Percentiles rank a stretch among this genome's conserved stretches.
Evolutionary conservation across 2,329 filamentous ascomycete species (phyloP).

Genomic region (Colletotrichum trifolii): DNA sequence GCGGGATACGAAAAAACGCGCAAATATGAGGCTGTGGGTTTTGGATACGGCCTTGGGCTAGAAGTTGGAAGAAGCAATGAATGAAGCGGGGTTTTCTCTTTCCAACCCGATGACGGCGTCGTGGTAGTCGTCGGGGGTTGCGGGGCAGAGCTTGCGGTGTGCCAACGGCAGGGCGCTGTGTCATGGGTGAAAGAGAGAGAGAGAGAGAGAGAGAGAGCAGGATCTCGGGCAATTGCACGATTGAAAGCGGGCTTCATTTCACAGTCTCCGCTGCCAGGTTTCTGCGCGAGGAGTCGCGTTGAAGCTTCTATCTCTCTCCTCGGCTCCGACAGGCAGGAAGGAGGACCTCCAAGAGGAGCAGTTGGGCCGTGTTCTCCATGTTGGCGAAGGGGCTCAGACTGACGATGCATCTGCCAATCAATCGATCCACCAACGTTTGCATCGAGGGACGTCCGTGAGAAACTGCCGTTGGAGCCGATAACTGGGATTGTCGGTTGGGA

Average conservation of each 20-base stretch:
- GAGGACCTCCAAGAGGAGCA: slow-evolving; percentile 3
- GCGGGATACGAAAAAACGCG: not conserved
- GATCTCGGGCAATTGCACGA: slow-evolving; percentile 18
- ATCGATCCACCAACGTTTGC: slow-evolving; percentile 7
- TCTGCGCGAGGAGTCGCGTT: not conserved
- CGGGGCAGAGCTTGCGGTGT: not conserved
- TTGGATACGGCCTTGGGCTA: not conserved
- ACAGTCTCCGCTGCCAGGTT: not conserved
- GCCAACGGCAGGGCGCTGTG: not conserved
- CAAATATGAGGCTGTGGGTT: not conserved
- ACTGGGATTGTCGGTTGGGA: not conserved
- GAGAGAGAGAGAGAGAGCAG: slow-evolving; percentile 2
- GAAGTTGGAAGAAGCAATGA: slow-evolving; percentile 24
- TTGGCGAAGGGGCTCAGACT: slow-evolving; percentile 2
- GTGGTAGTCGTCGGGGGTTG: not conserved
- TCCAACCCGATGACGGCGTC: slow-evolving; percentile 1
- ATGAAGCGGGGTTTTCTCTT: slow-evolving; percentile 1
- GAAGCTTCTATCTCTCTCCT: not conserved
- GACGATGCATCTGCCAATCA: slow-evolving; percentile 14
- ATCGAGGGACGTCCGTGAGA: too few relatives aligned
- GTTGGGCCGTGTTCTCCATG: slow-evolving; percentile 17
- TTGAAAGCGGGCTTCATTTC: slow-evolving; percentile 25
- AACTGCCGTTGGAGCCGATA: too few relatives aligned
- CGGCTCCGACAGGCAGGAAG: not conserved
- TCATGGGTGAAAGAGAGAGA: not conserved